phyloP scores from a whole-genome alignment of 2,329 filamentous ascomycete genomes.

The Apiospora pterosperma region DNA sequence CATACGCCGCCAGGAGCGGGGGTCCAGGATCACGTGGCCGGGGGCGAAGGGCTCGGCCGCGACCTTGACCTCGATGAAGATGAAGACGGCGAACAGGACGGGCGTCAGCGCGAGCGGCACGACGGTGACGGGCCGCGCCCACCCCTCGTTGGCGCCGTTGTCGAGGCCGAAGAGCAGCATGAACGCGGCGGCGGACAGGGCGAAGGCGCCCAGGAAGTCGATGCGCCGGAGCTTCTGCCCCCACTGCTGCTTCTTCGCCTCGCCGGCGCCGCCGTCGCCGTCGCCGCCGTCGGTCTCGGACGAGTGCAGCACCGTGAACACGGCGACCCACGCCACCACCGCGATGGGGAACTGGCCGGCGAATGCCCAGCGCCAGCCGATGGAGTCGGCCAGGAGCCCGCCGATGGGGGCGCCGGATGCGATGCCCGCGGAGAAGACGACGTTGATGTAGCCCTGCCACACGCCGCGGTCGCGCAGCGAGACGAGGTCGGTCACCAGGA shows the following conservation, averaged over 20 bases:
- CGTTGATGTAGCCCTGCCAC: constrained; percentile 64
- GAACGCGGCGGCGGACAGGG: constrained; percentile 63
- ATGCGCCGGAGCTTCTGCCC: constrained; percentile 62
- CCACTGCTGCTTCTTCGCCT: constrained; percentile 46
- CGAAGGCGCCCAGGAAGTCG: constrained; percentile 69
- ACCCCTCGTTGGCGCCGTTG: constrained; percentile 68
- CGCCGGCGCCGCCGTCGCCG: neutral
- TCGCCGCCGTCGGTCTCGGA: constrained; percentile 51
- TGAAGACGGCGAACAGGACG: constrained; percentile 62
- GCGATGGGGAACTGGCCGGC: constrained; percentile 68
- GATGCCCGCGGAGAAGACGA: constrained; percentile 65
- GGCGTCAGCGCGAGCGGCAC: constrained; percentile 48
- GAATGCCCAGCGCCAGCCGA: constrained; percentile 78
- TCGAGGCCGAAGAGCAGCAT: constrained; percentile 68
- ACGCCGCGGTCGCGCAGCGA: constrained; percentile 58
- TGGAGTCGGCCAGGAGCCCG: constrained; percentile 66
- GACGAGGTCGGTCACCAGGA: constrained; percentile 61
- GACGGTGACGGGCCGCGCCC: constrained; percentile 53
- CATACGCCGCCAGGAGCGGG: constrained; percentile 64
- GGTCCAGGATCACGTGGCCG: constrained; percentile 67
- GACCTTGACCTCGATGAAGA: constrained; percentile 64
- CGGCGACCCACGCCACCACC: constrained; percentile 59
- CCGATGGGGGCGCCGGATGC: constrained; percentile 67
- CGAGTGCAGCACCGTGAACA: constrained; percentile 59
- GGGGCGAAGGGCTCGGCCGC: constrained; percentile 73